These are phyloP conservation scores for Yarrowia phangngaensis DNA, from an alignment of 805 yeast genomes.

Conservation along the genomic window DNA sequence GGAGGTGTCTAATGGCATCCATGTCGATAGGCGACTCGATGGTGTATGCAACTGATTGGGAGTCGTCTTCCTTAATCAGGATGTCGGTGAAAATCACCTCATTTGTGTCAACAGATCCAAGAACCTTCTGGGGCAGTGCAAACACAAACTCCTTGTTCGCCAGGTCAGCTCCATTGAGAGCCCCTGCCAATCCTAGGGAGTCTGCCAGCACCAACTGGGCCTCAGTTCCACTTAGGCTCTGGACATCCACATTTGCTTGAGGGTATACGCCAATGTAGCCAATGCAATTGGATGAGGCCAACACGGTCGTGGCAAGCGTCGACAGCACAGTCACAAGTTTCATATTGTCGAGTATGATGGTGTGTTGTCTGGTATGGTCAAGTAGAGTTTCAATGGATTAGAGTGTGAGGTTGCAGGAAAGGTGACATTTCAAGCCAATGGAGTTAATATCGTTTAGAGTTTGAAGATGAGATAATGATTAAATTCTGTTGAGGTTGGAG, in stretches of 20 bases:
- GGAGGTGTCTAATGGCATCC: constrained; percentile 3
- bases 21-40: constrained; percentile 15
- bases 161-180: constrained; percentile 9
- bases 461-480: too few species aligned
- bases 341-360: too few species aligned
- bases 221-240: constrained; percentile 12
- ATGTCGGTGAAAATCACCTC: constrained; percentile 9
- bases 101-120: constrained; percentile 8
- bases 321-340: constrained; percentile 15
- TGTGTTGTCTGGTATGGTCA: constrained; percentile 18
- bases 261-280: constrained; percentile 13
- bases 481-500: too few species aligned
- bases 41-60: constrained; percentile 4
- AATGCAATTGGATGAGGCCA: constrained; percentile 17
- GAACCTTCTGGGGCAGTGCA: constrained; percentile 10
- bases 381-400: too few species aligned
- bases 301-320: constrained; percentile 17
- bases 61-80: not conserved
- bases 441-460: too few species aligned
- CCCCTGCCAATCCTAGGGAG: constrained; percentile 24
- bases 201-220: constrained; percentile 20
- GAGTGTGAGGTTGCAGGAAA: too few species aligned
- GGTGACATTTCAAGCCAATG: too few species aligned
- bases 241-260: not conserved
- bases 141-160: constrained; percentile 23